Base-by-base conservation (phyloP, 2,329 filamentous ascomycete genomes). In the Coniella lustricola region DNA sequence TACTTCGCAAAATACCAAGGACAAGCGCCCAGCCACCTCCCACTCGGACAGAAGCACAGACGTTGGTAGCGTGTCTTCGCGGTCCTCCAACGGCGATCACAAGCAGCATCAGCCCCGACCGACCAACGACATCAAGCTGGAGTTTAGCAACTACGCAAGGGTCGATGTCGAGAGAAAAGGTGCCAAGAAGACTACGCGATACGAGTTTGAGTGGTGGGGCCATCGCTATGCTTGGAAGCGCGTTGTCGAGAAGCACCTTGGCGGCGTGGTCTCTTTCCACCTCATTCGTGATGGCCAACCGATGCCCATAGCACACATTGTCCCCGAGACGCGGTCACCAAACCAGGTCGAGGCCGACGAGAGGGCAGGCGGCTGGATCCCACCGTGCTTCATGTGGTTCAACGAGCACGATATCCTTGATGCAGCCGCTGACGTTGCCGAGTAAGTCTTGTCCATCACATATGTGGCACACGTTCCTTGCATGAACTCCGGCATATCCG, bases 141-240 rank as follows among this genome's bases (percentile, higher is more conserved):
- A 97, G 64, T 98, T 96, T 64, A 94, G 89, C 56, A 98, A 97
- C 70, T 98, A 98, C 64, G 91, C 91, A 2, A 89, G 93, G 58
- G 82, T 97, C 35, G 87, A 95, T 55, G 70, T 98, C 44, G 82
- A 79, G 56, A 81, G 87, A 36, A 75, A 79, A 20, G 85, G 85
- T 14, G 40, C 49, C n/a, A 52, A 50, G 44, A 72, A 75, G 38
- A 75, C 75, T 54, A 91, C 90, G 67, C 79, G 81, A 53, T 97
- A 96, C 64, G 87, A 90, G 48, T 96, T 95, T 60, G 85, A 91
- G 62, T 95, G 95, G 74, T 97, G 93, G 93, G 89, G 88, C 21
- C 78, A 84, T 57, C 77, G 74, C 47, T 97, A 97, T 66, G 72
- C 79, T 45, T 97, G 93, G 93, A 87, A 82, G 64, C 81, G 89